Percentiles rank a stretch among this genome's conserved stretches.
Conservation (phyloP, 768 basidiomycete species). For the Phlebiopsis flavidoalba region DNA sequence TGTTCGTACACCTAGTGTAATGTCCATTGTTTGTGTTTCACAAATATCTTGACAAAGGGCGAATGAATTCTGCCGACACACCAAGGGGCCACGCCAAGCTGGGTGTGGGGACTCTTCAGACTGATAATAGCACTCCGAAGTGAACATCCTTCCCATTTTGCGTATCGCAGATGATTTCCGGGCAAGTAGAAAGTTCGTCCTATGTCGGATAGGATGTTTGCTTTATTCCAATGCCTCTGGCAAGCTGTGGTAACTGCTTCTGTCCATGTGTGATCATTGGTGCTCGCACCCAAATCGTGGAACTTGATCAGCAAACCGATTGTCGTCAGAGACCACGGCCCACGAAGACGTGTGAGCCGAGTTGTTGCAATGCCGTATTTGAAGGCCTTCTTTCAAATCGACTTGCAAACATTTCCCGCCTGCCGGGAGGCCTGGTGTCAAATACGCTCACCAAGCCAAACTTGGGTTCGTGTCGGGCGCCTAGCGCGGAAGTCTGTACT, state of each 20-base stretch:
- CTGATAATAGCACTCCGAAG: slow-evolving; percentile 9
- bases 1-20: not conserved
- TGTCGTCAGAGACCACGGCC: slow-evolving; percentile 49
- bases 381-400: slow-evolving; percentile 37
- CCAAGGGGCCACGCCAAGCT: not conserved
- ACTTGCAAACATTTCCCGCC: slow-evolving; percentile 27
- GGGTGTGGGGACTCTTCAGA: not conserved
- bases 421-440: slow-evolving; percentile 37
- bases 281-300: not conserved
- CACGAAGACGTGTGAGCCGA: not conserved
- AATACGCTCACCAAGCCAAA: slow-evolving; percentile 62
- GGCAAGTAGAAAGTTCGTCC: slow-evolving; percentile 45
- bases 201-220: slow-evolving; percentile 30
- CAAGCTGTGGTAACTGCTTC: not conserved
- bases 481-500: not conserved
- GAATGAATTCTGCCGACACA: not conserved
- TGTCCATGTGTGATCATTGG: not conserved
- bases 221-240: slow-evolving; percentile 5
- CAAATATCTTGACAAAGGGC: not conserved
- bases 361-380: not conserved
- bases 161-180: slow-evolving; percentile 33
- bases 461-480: not conserved
- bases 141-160: slow-evolving; percentile 3
- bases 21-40: not conserved
- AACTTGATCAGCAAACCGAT: slow-evolving; percentile 49